Percentiles rank a stretch among this genome's conserved stretches.
phyloP scores from a whole-genome alignment of 257 asterid species.

The Leptodermis oblonga region DNA sequence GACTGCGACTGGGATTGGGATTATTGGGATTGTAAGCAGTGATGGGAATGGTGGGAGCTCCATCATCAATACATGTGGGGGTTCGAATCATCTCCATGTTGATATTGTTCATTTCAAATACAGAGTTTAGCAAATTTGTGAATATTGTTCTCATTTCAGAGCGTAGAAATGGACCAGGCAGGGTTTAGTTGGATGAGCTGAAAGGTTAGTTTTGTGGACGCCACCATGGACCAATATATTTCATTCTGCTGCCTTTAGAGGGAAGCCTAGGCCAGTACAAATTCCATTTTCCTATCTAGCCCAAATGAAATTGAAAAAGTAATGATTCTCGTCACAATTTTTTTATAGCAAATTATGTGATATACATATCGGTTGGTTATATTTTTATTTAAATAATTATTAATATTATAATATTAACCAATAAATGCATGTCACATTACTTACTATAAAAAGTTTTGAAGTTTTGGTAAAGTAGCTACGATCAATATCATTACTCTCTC shows the following conservation, averaged over 20 bases:
- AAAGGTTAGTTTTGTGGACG: slow-evolving; percentile 26
- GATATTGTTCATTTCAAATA: slow-evolving; percentile 24
- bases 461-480: too few species aligned
- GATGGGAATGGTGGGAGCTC: slow-evolving; percentile 37
- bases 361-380: too few species aligned
- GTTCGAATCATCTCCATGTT: background rate
- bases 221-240: slow-evolving; percentile 42
- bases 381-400: too few species aligned
- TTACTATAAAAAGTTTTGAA: too few species aligned
- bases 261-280: background rate
- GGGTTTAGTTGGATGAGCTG: slow-evolving; percentile 22
- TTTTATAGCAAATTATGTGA: too few species aligned
- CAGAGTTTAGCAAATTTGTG: slow-evolving; percentile 35
- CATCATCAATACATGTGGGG: slow-evolving; percentile 30
- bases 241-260: background rate
- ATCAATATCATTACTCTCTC: too few species aligned
- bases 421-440: too few species aligned
- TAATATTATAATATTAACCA: too few species aligned
- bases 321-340: too few species aligned
- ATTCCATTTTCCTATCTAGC: background rate
- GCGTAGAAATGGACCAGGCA: slow-evolving; percentile 32
- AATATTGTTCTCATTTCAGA: slow-evolving; percentile 26
- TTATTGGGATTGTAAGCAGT: slow-evolving; percentile 14
- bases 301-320: too few species aligned
- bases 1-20: too few species aligned